These are phyloP conservation scores for Lactarius trivialis DNA, from an alignment of 768 basidiomycete genomes.

Conservation along the genomic window DNA sequence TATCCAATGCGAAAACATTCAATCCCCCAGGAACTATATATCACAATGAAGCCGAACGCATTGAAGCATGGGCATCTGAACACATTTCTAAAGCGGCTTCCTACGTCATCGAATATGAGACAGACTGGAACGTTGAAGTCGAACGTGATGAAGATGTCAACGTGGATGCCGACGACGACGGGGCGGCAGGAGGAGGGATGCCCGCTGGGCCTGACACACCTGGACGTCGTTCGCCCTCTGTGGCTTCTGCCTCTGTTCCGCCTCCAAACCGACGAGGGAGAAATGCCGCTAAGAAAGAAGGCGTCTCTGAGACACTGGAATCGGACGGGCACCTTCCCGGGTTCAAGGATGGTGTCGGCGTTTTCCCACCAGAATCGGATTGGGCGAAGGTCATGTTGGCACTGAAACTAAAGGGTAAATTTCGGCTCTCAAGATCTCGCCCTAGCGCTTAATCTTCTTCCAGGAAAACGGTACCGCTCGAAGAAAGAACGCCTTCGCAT, in stretches of 20 bases:
- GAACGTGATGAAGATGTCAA: constrained; percentile 39
- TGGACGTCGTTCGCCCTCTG: constrained; percentile 28
- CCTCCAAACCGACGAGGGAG: constrained; percentile 26
- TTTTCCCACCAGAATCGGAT: constrained; percentile 63
- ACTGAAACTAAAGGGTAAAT: constrained; percentile 65
- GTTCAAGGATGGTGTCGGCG: constrained; percentile 66
- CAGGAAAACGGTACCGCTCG: constrained; percentile 72
- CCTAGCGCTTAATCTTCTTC: not conserved
- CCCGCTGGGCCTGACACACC: constrained; percentile 25
- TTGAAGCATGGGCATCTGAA: constrained; percentile 66
- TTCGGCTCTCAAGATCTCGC: not conserved
- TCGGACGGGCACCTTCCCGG: constrained; percentile 69
- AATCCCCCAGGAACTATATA: constrained; percentile 73
- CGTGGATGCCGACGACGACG: constrained; percentile 42
- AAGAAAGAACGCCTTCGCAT: constrained; percentile 77
- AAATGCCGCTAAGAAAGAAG: constrained; percentile 38
- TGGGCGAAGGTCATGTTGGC: constrained; percentile 68
- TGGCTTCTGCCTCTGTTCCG: constrained; percentile 15
- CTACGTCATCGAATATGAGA: constrained; percentile 75
- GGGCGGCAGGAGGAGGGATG: constrained; percentile 13
- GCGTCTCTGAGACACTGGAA: constrained; percentile 47
- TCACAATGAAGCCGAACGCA: constrained; percentile 62
- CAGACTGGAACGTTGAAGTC: constrained; percentile 78
- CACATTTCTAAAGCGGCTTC: constrained; percentile 64
- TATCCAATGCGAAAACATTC: constrained; percentile 66